Conservation (phyloP, 305 asterid species). For the Ajuga reptans region DNA sequence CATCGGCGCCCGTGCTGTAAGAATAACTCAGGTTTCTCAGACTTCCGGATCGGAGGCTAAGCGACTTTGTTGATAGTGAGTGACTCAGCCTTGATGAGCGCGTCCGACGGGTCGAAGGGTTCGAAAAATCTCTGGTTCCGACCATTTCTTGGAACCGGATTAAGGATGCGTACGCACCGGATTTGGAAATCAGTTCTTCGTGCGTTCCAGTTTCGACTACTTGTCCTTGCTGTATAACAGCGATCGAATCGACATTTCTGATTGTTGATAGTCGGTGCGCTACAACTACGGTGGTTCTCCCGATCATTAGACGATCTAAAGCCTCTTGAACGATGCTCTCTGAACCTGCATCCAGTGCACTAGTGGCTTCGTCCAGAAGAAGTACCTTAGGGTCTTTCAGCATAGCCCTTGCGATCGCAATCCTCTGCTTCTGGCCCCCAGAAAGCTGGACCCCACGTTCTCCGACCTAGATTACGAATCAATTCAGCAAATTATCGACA, state of each 20-base stretch:
- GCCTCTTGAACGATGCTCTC: constrained; percentile 96
- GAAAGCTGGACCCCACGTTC: constrained; percentile 95
- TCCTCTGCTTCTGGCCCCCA: constrained; percentile 90
- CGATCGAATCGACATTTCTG: constrained; percentile 76
- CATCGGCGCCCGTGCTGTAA: constrained; percentile 96
- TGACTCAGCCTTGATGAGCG: constrained; percentile 82
- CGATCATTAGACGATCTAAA: constrained; percentile 86
- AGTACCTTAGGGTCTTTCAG: constrained; percentile 83
- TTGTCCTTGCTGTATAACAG: constrained; percentile 89
- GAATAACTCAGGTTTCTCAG: constrained; percentile 79
- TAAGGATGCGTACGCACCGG: constrained; percentile 79
- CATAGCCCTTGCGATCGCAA: constrained; percentile 94
- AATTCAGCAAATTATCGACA: background rate
- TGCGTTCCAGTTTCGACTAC: constrained; percentile 94
- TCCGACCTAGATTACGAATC: constrained; percentile 49
- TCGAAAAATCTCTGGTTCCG: constrained; percentile 71
- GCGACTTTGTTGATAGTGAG: constrained; percentile 85
- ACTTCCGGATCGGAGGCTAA: constrained; percentile 94
- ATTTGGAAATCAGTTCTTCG: constrained; percentile 75
- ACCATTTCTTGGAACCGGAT: constrained; percentile 89
- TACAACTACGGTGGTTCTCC: constrained; percentile 84
- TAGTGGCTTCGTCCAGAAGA: constrained; percentile 90
- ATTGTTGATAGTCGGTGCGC: constrained; percentile 95
- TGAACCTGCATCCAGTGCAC: constrained; percentile 82
- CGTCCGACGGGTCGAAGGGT: constrained; percentile 77